A percentile compares a stretch with the other conserved stretches of the same genome.
Evolutionary conservation across 192 early-diverging fungal species (phyloP).

Genomic region (Backusella tuberculispora): DNA sequence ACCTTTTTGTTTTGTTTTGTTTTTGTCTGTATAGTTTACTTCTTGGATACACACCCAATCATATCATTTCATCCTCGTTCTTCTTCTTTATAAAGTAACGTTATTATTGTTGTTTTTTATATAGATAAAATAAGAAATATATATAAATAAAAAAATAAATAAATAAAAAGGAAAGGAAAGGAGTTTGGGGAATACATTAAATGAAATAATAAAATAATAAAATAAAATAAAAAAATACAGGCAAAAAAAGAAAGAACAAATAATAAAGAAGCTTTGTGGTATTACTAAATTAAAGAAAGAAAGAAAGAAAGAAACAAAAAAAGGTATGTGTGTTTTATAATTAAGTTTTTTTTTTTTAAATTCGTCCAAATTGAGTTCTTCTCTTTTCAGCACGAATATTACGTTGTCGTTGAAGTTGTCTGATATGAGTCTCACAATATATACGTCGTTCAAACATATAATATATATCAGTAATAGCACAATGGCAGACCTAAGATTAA

Average conservation of each 20-base stretch:
- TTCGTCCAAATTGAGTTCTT: slow-evolving; percentile 55
- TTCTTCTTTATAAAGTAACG: background rate
- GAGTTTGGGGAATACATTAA: slow-evolving; percentile 10
- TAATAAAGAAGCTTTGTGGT: background rate
- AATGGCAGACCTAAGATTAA: slow-evolving; percentile 50
- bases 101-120: background rate
- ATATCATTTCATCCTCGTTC: background rate
- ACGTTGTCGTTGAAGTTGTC: slow-evolving; percentile 60
- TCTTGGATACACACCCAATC: background rate
- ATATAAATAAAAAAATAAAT: background rate
- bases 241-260: background rate
- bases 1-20: background rate
- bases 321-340: background rate
- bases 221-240: slow-evolving; percentile 12
- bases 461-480: slow-evolving; percentile 66
- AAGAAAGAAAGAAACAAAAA: background rate
- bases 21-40: background rate
- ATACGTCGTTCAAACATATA: slow-evolving; percentile 68
- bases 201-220: too few relatives aligned
- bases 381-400: slow-evolving; percentile 64
- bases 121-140: background rate
- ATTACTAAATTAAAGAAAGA: slow-evolving; percentile 12
- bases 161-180: background rate
- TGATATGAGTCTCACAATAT: slow-evolving; percentile 77
- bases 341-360: slow-evolving; percentile 17